Percentiles rank a stretch among this genome's conserved stretches.
These are phyloP conservation scores for Auricularia sp. DNA, from an alignment of 768 basidiomycete species.

Conservation along the genomic window DNA sequence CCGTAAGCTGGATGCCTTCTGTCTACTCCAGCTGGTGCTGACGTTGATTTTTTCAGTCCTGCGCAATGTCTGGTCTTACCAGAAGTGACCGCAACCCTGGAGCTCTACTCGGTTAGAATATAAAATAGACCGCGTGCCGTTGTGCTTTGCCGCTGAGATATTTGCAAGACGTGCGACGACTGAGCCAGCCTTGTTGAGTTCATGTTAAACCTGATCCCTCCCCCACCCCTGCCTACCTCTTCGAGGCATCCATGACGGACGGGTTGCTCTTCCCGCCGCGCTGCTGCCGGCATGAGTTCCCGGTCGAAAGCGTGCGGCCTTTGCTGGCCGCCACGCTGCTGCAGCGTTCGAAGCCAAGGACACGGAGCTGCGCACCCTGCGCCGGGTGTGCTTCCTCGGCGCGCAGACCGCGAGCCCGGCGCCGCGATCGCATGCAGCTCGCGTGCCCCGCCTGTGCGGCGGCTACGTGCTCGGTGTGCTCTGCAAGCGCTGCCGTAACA, in stretches of 20 bases:
- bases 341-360: conserved; percentile 27
- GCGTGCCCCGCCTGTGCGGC: conserved; percentile 3
- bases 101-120: too few relatives aligned
- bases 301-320: conserved; percentile 14
- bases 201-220: too few relatives aligned
- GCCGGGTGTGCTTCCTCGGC: conserved; percentile 35
- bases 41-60: conserved; percentile 49
- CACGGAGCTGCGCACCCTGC: conserved; percentile 34
- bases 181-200: too few relatives aligned
- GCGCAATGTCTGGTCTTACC: conserved; percentile 92
- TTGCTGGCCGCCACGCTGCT: conserved; percentile 20
- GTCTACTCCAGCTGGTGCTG: not conserved
- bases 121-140: too few relatives aligned
- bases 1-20: conserved; percentile 42
- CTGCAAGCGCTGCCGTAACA: not conserved
- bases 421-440: too few relatives aligned
- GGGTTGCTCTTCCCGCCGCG: conserved; percentile 44
- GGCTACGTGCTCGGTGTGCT: conserved; percentile 3
- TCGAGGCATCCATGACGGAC: conserved; percentile 33
- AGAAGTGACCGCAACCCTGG: conserved; percentile 51
- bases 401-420: conserved; percentile 25
- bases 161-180: too few relatives aligned
- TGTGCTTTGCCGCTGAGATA: too few relatives aligned
- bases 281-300: conserved; percentile 36
- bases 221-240: conserved; percentile 20